Base-by-base conservation (phyloP, 441 rosid species). In the Syzygium syzygioides region DNA sequence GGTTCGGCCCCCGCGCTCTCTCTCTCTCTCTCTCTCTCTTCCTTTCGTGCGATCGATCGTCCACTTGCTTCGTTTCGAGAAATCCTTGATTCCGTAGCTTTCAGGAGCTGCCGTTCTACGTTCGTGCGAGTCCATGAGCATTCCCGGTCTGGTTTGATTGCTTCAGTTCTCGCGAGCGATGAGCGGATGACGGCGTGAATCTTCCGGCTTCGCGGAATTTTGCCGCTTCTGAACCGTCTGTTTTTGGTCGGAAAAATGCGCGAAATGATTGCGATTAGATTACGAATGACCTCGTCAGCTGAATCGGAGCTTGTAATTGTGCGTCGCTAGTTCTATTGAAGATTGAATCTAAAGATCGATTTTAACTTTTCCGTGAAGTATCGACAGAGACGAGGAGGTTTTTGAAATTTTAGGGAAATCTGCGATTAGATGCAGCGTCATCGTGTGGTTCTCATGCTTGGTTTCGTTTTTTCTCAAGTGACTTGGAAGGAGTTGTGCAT, bases 1-100 rank as follows among this genome's bases (percentile, higher is more conserved):
- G 99, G 99, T 96, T 53, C 83, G 83, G 68, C 71, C 88, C 85
- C 87, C 89, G 34, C 91, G 87, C 59, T 79, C 68, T 85, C 26
- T 56, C 37, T 26, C 87, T 32, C 64, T 45, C 64, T 12, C 64
- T 60, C 32, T 60, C 28, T 10, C 4, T 1, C 79, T 1, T 37
- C 52, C 5, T 76, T 26, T 76, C 14, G 5, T 23, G 83, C 13
- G 83, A 76, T 76, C 13, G 83, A 76, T 76, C 83, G 83, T 41
- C 83, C 53, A 23, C 10, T 76, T 25, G 53, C 48, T 76, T 76
- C 83, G 83, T 76, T 48, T 76, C 7, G 83, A 26, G 52, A 23
- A 76, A 41, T 76, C 52, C 52, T 76, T 76, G 28, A 41, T 6
- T 6, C 17, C 53, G n/a, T 6, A 41, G 83, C 3, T 76, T 76